Conservation (phyloP, 2,329 filamentous ascomycete species). For the Cladophialophora immunda region DNA sequence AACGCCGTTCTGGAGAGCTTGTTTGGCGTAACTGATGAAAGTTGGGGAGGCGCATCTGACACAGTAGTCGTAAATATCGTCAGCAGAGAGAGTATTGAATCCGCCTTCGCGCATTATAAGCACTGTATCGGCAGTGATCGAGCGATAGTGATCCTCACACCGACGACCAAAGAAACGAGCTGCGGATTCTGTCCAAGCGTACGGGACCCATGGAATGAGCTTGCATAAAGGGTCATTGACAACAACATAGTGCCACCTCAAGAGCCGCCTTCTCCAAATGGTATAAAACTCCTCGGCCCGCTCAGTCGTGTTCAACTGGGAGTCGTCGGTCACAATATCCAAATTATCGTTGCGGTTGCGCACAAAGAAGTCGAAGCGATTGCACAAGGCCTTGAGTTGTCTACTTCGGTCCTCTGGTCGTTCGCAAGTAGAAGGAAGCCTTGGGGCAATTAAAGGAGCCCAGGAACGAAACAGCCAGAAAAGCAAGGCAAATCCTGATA, state of each 20-base stretch:
- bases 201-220: neutral
- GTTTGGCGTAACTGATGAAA: slow-evolving; percentile 12
- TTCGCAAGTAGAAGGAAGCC: neutral
- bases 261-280: neutral
- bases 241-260: slow-evolving; percentile 3
- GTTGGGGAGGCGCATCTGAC: slow-evolving; percentile 26
- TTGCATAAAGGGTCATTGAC: neutral
- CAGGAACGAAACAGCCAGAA: neutral
- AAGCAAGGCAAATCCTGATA: neutral
- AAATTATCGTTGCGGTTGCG: neutral
- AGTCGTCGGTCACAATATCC: neutral
- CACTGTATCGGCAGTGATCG: slow-evolving; percentile 31
- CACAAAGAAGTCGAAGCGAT: neutral
- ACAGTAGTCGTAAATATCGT: slow-evolving; percentile 38
- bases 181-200: neutral
- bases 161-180: neutral
- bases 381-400: slow-evolving; percentile 3
- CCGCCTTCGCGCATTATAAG: slow-evolving; percentile 38
- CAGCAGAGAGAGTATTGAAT: slow-evolving; percentile 28
- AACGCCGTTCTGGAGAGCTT: neutral
- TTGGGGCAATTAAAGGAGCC: neutral
- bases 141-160: neutral
- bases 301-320: neutral
- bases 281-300: neutral
- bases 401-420: neutral